Evolutionary conservation across 2,329 filamentous ascomycete genomes (phyloP), one percentile per base, ranked within the genome.

Genomic region (Tothia fuscella): DNA sequence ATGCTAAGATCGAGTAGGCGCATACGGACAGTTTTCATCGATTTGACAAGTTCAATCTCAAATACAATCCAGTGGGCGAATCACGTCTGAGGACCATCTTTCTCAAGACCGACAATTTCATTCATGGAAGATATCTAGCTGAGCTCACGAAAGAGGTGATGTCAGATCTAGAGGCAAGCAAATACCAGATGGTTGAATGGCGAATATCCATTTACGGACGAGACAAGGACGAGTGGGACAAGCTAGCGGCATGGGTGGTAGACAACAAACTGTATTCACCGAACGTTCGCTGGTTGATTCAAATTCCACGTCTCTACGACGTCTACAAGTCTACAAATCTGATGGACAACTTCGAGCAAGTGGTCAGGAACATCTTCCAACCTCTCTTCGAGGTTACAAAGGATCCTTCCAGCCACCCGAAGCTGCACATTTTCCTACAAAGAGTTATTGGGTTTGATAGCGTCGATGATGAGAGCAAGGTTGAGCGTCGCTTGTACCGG

Each of bases 161-260:
- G 42, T 79, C 87, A 3, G 91, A 98, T 70, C 68, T 98, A 24
- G 91, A 98, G 61, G 93, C 89, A 37, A 95, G 88, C 74, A 98
- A 98, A 60, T 98, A 98, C 56, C 91, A 98, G 59, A 95, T 98
- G 83, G 91, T 91, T 2, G 91, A 98, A 65, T 98, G 93, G 88
- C 86, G 91, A 32, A 94, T 98, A 50, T 95, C 88, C 19, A 86
- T 98, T 49, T 98, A 98, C 54, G 91, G 91, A 48, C 83, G 86
- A 56, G 82, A 82, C 3, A 72, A 93, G 30, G 80, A 93, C 48
- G 91, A 98, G 60, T 98, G 91, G 91, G 89, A 96, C 56, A 98
- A 93, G 57, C 75, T 98, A 39, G 91, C 91, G 3, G 85, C 83
- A 3, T 98, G 91, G 91, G 87, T 98, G 6, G 78, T 96, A 13